These are phyloP conservation scores for Letharia lupina DNA, from an alignment of 495 filamentous ascomycete species.

Conservation along the genomic window DNA sequence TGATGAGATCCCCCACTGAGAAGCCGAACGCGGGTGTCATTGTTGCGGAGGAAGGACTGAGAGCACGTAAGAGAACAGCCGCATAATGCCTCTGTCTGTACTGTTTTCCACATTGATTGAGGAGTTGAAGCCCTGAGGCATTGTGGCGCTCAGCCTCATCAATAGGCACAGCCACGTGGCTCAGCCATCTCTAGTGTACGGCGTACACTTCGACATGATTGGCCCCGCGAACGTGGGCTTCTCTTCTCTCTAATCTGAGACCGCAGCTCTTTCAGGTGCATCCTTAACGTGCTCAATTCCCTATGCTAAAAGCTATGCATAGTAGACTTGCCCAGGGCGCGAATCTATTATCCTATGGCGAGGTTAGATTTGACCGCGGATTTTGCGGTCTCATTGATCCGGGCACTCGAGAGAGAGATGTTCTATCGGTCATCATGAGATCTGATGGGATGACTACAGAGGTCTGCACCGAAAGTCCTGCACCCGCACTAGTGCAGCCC, in stretches of 20 bases:
- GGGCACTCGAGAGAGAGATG: too few relatives aligned
- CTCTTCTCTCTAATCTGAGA: background rate
- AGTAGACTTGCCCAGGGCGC: background rate
- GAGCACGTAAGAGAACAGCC: background rate
- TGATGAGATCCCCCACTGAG: slow-evolving; percentile 5
- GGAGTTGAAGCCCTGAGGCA: background rate
- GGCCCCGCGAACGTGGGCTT: background rate
- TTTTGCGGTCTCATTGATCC: too few relatives aligned
- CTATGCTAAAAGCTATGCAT: background rate
- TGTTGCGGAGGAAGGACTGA: background rate
- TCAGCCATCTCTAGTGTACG: background rate
- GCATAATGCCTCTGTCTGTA: background rate
- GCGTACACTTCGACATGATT: background rate
- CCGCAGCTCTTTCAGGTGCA: background rate
- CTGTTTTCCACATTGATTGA: background rate
- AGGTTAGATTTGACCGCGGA: too few relatives aligned
- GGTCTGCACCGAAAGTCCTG: too few relatives aligned
- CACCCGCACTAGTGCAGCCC: too few relatives aligned
- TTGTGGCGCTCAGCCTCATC: background rate
- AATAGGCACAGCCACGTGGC: background rate
- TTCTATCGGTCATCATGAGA: too few relatives aligned
- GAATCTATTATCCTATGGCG: too few relatives aligned
- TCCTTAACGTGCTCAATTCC: background rate
- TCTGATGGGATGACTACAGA: too few relatives aligned
- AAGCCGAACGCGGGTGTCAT: slow-evolving; percentile 10